Evolutionary conservation across 768 basidiomycete species (phyloP).

Genomic region (Trametes cinnabarina): DNA sequence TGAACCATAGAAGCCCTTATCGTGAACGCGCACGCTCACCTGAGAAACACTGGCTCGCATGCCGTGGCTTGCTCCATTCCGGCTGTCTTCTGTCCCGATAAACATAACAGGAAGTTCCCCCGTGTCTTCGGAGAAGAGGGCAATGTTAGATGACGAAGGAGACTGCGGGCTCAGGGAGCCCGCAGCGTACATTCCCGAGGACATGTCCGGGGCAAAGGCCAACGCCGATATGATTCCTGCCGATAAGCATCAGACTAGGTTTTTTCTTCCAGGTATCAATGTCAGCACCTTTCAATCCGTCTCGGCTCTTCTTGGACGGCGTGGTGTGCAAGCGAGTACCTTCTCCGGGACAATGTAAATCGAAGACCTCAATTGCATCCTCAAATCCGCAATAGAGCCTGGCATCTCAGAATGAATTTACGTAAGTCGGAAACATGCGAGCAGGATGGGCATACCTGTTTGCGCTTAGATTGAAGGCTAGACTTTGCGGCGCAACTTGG

Average conservation of each 20-base stretch:
- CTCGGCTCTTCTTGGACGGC: slow-evolving; percentile 72
- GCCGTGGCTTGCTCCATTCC: slow-evolving; percentile 30
- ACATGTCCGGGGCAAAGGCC: slow-evolving; percentile 63
- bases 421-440: not conserved
- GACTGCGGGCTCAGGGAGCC: slow-evolving; percentile 62
- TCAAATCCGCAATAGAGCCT: slow-evolving; percentile 89
- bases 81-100: slow-evolving; percentile 49
- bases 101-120: slow-evolving; percentile 56
- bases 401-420: slow-evolving; percentile 9
- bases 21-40: slow-evolving; percentile 34
- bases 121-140: slow-evolving; percentile 62
- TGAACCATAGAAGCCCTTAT: not conserved
- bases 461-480: slow-evolving; percentile 71
- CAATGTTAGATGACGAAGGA: slow-evolving; percentile 51
- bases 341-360: slow-evolving; percentile 69
- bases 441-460: slow-evolving; percentile 49
- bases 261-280: not conserved
- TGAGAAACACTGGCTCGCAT: slow-evolving; percentile 50
- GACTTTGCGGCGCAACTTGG: slow-evolving; percentile 79
- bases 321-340: slow-evolving; percentile 70
- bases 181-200: slow-evolving; percentile 69
- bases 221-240: slow-evolving; percentile 85
- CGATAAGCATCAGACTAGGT: slow-evolving; percentile 10
- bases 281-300: slow-evolving; percentile 80
- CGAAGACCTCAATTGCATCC: slow-evolving; percentile 83